These are phyloP conservation scores for Neocallimastix lanati DNA, from an alignment of 192 early-diverging fungal species.

Conservation along the genomic window DNA sequence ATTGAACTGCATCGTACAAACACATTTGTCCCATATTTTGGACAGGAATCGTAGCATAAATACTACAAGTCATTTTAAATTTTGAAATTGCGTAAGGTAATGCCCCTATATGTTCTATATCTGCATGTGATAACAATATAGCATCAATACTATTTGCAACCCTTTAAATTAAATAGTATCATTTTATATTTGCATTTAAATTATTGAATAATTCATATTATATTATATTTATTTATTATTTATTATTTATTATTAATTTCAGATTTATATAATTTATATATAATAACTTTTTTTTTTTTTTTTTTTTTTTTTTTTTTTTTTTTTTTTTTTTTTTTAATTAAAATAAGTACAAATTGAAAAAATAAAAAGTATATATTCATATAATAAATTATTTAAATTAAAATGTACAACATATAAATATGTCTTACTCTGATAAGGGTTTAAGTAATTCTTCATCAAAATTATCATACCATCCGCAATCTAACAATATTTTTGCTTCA, in stretches of 20 bases:
- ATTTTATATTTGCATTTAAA: too few relatives aligned
- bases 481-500: slow-evolving; percentile 74
- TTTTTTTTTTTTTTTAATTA: too few relatives aligned
- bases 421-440: slow-evolving; percentile 39
- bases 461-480: slow-evolving; percentile 78
- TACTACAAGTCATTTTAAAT: slow-evolving; percentile 67
- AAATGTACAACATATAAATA: too few relatives aligned
- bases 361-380: too few relatives aligned
- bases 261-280: too few relatives aligned
- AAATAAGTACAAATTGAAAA: too few relatives aligned
- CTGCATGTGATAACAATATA: slow-evolving; percentile 75
- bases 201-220: too few relatives aligned
- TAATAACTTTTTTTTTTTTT: too few relatives aligned
- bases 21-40: slow-evolving; percentile 76
- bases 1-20: slow-evolving; percentile 61
- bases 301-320: too few relatives aligned
- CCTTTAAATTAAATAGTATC: slow-evolving; percentile 17
- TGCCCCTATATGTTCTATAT: slow-evolving; percentile 72
- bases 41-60: slow-evolving; percentile 79
- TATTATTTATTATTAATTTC: too few relatives aligned
- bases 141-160: slow-evolving; percentile 77
- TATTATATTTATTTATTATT: too few relatives aligned
- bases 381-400: too few relatives aligned
- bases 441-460: slow-evolving; percentile 53
- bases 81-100: slow-evolving; percentile 57